Conservation (phyloP, 2,329 filamentous ascomycete species). For the Xylariales sp. region DNA sequence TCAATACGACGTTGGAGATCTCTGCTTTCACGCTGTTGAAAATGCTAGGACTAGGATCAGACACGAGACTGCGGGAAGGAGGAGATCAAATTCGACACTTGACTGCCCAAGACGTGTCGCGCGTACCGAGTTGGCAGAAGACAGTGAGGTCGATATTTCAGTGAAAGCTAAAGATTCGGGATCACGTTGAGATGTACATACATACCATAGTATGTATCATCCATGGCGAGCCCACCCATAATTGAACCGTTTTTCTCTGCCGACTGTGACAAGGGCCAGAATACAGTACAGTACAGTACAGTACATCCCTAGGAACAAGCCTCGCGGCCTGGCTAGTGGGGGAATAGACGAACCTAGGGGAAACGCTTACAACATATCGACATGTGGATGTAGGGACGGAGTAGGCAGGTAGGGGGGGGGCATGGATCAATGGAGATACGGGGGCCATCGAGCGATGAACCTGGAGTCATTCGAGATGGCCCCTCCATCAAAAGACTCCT, state of each 20-base stretch:
- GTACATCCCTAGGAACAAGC: not conserved
- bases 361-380: constrained; percentile 2
- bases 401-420: constrained; percentile 31
- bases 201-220: constrained; percentile 7
- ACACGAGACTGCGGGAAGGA: not conserved
- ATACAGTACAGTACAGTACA: not conserved
- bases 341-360: no score
- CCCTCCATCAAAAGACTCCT: constrained; percentile 5
- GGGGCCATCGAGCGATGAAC: constrained; percentile 18
- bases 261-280: not conserved
- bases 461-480: constrained; percentile 19
- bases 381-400: constrained; percentile 24
- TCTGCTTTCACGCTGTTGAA: not conserved
- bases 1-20: constrained; percentile 7
- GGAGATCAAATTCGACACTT: no score
- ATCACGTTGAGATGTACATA: not conserved
- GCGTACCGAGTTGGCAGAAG: no score
- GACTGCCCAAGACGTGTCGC: no score
- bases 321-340: not conserved
- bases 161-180: not conserved
- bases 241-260: constrained; percentile 8
- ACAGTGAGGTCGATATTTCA: not conserved
- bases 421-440: constrained; percentile 20
- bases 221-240: constrained; percentile 9
- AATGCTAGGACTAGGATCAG: constrained; percentile 1